These are phyloP conservation scores for Fragosphaeria purpurea DNA, from an alignment of 2,329 filamentous ascomycete genomes.

Conservation along the genomic window DNA sequence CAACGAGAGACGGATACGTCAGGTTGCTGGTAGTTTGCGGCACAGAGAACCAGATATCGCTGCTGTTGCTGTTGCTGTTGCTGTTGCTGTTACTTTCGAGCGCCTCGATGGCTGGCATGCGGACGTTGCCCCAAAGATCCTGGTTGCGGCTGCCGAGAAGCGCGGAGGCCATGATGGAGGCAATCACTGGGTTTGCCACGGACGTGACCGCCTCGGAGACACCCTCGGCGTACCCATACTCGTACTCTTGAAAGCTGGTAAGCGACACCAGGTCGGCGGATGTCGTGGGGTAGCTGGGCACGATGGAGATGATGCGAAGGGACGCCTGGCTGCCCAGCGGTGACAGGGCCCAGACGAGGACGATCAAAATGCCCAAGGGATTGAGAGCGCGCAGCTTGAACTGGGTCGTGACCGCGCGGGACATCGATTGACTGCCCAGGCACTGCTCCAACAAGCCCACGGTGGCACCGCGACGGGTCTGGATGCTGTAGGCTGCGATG, in stretches of 20 bases:
- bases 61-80: background rate
- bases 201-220: background rate
- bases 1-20: conserved; percentile 9
- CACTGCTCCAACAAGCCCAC: conserved; percentile 20
- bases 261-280: background rate
- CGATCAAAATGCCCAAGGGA: conserved; percentile 15
- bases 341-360: conserved; percentile 21
- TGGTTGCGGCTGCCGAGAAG: conserved; percentile 5
- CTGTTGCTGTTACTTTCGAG: background rate
- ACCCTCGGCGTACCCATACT: background rate
- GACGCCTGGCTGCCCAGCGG: conserved; percentile 21
- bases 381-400: conserved; percentile 18
- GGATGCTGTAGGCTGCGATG: conserved; percentile 18
- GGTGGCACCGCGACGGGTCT: conserved; percentile 15
- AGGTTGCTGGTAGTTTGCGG: background rate
- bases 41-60: background rate
- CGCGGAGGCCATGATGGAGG: conserved; percentile 1
- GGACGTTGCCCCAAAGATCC: conserved; percentile 10
- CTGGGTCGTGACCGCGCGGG: conserved; percentile 17
- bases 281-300: conserved; percentile 18
- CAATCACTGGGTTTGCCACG: background rate
- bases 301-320: conserved; percentile 13
- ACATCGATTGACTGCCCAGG: conserved; percentile 22
- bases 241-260: conserved; percentile 1
- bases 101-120: conserved; percentile 4